Base-by-base conservation (phyloP, 345 rosid species). In the Syzygium oleosum region DNA sequence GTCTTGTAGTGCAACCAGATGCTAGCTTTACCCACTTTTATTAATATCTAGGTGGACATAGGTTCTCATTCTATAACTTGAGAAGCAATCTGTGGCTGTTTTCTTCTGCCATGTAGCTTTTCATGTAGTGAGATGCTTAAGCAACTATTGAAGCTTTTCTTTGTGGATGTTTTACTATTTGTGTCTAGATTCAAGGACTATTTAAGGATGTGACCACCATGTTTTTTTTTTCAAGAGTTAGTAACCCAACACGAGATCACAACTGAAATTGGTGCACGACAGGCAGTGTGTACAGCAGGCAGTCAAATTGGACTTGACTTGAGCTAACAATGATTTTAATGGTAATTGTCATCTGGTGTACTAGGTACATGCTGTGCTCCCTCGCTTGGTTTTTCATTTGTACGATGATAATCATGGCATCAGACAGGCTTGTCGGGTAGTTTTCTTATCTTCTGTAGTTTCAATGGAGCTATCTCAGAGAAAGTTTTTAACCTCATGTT, bases 341-440 rank as follows among this genome's bases (percentile, higher is more conserved):
- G 49, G 46, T 17, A 65, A 31, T 31, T 31, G 3, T 65, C 22
- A 34, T 79, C 41, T 68, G 51, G 31, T 88, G 77, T 89, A 51
- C 49, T 93, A 97, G 99, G 94, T 96, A 87, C 99, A 96, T 90
- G 95, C 96, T 85, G 91, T 94, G 59, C 89, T 95, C 23, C 98
- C 99, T 86, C 98, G 97, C 80, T 91, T 97, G 93, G 92, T 95
- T 73, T 91, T 97, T 86, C 99, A 97, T 89, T 95, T 96, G 87
- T 92, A 94, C 49, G 99, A 97, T 68, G 98, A 95, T 49, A 95
- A 97, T 87, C 90, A 87, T 90, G 90, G 92, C 88, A 96, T 97
- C 88, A 90, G 98, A 90, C 96, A 94, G 85, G 98, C 98, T 90
- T 97, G 99, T 91, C 93, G 97, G 89, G 99, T 96, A 92, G 89